Base-by-base conservation (phyloP, 208 protist species). In the Tetramitus jugosus region DNA sequence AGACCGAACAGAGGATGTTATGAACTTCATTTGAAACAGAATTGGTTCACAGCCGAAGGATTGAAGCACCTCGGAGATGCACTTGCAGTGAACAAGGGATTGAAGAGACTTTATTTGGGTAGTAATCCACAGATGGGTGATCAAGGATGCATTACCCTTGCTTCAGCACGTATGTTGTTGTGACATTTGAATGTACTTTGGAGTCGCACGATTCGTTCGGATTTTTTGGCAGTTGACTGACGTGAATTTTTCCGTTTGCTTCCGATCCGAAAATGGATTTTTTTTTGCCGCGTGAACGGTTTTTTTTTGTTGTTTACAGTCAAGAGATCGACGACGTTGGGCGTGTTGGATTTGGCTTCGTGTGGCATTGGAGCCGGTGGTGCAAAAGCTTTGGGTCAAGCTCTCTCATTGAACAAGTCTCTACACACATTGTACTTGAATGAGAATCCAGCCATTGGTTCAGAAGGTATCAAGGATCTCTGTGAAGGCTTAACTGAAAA, bases 361-460 rank as follows among this genome's bases (percentile, higher is more conserved):
- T 37, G 3, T 39, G 4, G 23, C 23, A 74, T 74, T 74, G 39
- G 42, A 53, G 7, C 39, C 33, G 6, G 3, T 56, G 67, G 67
- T n/a, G 67, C 67, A 3, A 52, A 74, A 39, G 17, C 26, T n/a
- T 20, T 74, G 1, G 67, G 67, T 20, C n/a, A 46, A 26, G 8
- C 67, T 53, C n/a, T 74, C 7, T n/a, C 17, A 35, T 13, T 74
- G 3, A 74, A 74, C 26, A 74, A 74, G 10, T 45, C 67, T 13
- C 7, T 74, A 40, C 67, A 74, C 42, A 74, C 42, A 13, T n/a
- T 74, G 35, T 74, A 74, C 26, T 74, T 74, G 37, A 53, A 39
- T 26, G 42, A 74, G 33, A 74, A 74, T n/a, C n/a, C n/a, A n/a
- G 26, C 2, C n/a, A 49, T 74, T 20, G 67, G 67, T 39, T 3